Base-by-base conservation (phyloP, 306 rosid genomes). In the Potentilla sterilis region DNA sequence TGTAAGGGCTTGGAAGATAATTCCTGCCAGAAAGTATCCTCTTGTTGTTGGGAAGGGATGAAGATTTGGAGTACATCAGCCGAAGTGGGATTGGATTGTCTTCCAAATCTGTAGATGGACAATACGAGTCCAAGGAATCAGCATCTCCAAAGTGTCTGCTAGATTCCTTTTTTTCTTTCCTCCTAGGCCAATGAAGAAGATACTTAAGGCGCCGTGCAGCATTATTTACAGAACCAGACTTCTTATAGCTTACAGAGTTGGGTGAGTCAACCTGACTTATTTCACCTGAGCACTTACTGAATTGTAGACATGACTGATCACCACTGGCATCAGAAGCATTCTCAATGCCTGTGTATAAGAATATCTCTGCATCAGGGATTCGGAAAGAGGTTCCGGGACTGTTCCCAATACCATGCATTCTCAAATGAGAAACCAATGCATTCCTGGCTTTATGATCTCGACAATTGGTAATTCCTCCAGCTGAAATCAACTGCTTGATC, bases 301-400 rank as follows among this genome's bases (percentile, higher is more conserved):
- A 76, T 77, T 82, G 86, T 52, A 71, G 58, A 41, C 87, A 85
- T 48, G 69, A 73, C 80, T 85, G 82, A 34, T 83, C 88, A 62
- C 52, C 80, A 76, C 77, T 83, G 46, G 75, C 81, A 77, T 85
- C 88, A 64, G 87, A 84, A 65, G 75, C 85, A 80, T 86, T 91
- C 65, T 91, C 96, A 34, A 83, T 80, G 22, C 90, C 94, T 0
- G 96, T 88, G 87, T 90, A 90, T 77, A 90, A 68, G 88, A 94
- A 90, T 70, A 92, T 91, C 89, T 94, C 98, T 22, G 91, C 90
- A 81, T 94, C 98, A 22, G 97, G 93, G 57, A 94, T 88, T 86
- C 95, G 81, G 74, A 94, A 94, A 24, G 92, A 92, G 64, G 95
- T 92, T 32, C 98, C 98, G 12, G 97, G 97, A 83, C 93, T 92